A percentile compares a stretch with the other conserved stretches of the same genome.
phyloP scores from a whole-genome alignment of 148 eudicot species.

The Gaultheria prostrata region DNA sequence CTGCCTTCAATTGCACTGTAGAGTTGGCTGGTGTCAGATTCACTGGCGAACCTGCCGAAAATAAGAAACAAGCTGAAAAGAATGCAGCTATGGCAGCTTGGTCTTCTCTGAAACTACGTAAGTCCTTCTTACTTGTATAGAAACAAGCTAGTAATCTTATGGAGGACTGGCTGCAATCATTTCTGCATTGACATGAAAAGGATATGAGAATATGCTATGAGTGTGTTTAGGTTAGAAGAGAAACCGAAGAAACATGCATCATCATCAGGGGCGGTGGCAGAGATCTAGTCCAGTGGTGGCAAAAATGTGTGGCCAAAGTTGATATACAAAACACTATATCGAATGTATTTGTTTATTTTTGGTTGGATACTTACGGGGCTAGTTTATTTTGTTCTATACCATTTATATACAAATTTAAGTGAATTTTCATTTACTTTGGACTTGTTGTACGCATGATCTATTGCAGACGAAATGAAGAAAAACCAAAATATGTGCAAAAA shows the following conservation, averaged over 20 bases:
- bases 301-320: too few species aligned
- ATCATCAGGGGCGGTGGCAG: neutral
- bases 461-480: too few species aligned
- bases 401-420: too few species aligned
- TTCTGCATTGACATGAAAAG: too few species aligned
- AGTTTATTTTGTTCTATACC: too few species aligned
- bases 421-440: too few species aligned
- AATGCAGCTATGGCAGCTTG: constrained; percentile 67
- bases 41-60: constrained; percentile 59
- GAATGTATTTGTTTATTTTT: too few species aligned
- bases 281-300: too few species aligned
- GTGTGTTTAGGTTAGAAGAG: neutral
- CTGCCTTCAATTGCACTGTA: constrained; percentile 49
- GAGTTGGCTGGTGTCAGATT: constrained; percentile 52
- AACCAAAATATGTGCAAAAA: too few species aligned
- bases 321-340: too few species aligned
- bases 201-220: neutral
- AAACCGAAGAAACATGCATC: constrained; percentile 2
- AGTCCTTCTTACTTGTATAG: constrained; percentile 17
- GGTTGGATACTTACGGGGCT: too few species aligned
- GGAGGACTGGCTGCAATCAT: neutral
- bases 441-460: too few species aligned
- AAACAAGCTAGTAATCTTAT: neutral
- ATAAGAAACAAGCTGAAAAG: constrained; percentile 64
- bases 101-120: constrained; percentile 53